Percentiles rank a stretch among this genome's conserved stretches.
phyloP scores from a whole-genome alignment of 164 flowering plant species.

The Cinnamomum chago region DNA sequence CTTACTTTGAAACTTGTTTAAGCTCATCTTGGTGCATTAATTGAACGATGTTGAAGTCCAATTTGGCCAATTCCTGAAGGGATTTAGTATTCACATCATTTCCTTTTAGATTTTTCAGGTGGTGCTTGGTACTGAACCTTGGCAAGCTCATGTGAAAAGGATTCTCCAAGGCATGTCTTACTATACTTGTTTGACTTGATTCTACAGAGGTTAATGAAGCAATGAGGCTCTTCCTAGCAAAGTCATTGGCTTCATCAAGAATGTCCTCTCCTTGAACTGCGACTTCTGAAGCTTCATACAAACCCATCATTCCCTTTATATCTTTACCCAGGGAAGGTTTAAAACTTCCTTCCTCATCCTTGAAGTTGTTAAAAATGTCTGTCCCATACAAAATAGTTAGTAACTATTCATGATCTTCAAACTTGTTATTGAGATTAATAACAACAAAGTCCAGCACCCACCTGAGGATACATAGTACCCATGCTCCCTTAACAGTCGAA shows the following conservation, averaged over 20 bases:
- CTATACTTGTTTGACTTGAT: conserved; percentile 12
- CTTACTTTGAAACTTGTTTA: conserved; percentile 35
- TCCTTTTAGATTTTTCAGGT: conserved; percentile 10
- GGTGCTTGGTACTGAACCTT: conserved; percentile 23
- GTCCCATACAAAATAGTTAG: neutral
- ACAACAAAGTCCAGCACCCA: neutral
- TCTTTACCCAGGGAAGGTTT: conserved; percentile 10
- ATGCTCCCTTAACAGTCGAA: conserved; percentile 26
- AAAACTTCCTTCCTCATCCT: conserved; percentile 27
- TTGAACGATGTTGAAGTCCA: conserved; percentile 32
- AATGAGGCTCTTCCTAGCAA: conserved; percentile 28
- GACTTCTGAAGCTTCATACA: conserved; percentile 35
- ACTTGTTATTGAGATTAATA: too few relatives aligned
- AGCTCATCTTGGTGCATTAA: conserved; percentile 38
- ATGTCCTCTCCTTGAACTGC: conserved; percentile 39
- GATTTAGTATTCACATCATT: conserved; percentile 3
- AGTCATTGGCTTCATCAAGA: conserved; percentile 39
- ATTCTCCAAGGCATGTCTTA: conserved; percentile 22
- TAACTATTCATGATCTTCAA: neutral
- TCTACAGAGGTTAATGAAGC: conserved; percentile 1
- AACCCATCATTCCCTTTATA: conserved; percentile 21
- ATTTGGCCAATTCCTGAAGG: conserved; percentile 29
- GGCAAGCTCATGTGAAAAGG: conserved; percentile 46
- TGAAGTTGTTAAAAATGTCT: conserved; percentile 31
- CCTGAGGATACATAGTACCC: conserved; percentile 17